These are phyloP conservation scores for Oemleria cerasiformis DNA, from an alignment of 306 rosid genomes.

Conservation along the genomic window DNA sequence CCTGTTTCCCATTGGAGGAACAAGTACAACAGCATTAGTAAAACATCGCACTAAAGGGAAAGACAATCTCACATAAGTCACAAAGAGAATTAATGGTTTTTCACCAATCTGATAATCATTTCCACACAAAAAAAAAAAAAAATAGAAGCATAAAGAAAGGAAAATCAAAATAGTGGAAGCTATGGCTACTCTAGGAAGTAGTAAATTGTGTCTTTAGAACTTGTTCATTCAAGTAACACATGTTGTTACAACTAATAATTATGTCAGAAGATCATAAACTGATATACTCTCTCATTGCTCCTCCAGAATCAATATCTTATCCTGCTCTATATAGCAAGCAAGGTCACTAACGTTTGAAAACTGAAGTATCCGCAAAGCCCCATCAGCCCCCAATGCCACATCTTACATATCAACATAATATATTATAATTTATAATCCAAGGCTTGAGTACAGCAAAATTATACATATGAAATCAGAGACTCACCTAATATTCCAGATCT, in stretches of 20 bases:
- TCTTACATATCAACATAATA: not conserved
- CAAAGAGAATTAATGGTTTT: not conserved
- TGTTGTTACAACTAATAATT: not conserved
- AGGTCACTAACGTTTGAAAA: not conserved
- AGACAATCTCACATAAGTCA: not conserved
- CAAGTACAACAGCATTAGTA: not conserved
- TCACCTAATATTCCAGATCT: conserved; percentile 33
- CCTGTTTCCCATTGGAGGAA: conserved; percentile 34
- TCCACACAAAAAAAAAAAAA: not conserved
- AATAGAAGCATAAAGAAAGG: not conserved
- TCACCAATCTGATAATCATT: not conserved
- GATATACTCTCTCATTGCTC: not conserved
- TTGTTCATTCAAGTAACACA: not conserved
- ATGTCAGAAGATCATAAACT: not conserved
- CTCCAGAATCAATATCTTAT: not conserved
- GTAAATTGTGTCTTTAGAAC: not conserved
- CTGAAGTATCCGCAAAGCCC: not conserved
- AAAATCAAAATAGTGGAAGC: not conserved
- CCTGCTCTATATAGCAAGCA: not conserved
- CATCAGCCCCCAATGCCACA: not conserved
- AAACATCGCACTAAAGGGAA: not conserved
- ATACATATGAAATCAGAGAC: not conserved
- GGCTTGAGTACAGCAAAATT: conserved; percentile 2
- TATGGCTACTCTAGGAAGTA: not conserved
- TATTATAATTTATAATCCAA: too few relatives aligned